Conservation (phyloP, 225 moss, liverwort and hornwort species). For the Marchantia polymorpha region DNA sequence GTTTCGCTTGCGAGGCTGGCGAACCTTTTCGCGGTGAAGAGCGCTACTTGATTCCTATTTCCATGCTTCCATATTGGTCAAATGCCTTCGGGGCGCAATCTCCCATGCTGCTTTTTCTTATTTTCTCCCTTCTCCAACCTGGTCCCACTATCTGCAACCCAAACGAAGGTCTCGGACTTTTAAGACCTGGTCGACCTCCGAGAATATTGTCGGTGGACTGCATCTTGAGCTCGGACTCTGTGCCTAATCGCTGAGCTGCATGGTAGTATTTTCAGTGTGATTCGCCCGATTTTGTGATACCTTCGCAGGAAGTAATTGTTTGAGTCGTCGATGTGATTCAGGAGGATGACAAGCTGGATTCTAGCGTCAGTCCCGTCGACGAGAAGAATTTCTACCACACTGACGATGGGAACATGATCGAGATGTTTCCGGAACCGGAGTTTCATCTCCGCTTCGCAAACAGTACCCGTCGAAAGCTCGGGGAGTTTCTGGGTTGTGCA, state of each 20-base stretch:
- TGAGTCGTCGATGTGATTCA: constrained; percentile 12
- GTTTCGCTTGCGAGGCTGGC: background rate
- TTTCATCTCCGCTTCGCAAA: constrained; percentile 30
- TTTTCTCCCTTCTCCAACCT: background rate
- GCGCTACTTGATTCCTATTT: background rate
- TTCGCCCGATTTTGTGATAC: background rate
- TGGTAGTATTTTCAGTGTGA: background rate
- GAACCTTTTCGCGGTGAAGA: no score
- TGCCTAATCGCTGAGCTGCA: background rate
- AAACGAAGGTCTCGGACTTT: background rate
- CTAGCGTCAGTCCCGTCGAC: constrained; percentile 21
- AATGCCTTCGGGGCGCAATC: background rate
- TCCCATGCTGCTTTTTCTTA: background rate
- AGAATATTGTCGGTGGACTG: background rate
- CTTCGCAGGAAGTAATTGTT: background rate
- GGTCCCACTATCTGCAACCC: background rate
- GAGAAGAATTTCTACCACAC: constrained; percentile 26
- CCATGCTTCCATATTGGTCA: background rate
- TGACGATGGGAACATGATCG: constrained; percentile 28
- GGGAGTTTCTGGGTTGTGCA: constrained; percentile 45
- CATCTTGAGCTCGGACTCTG: background rate
- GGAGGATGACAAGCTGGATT: constrained; percentile 15
- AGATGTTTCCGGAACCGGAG: constrained; percentile 41
- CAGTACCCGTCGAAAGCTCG: constrained; percentile 43
- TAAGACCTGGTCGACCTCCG: background rate